Base-by-base conservation (phyloP, 306 rosid species). In the Fragaria nilgerrensis region DNA sequence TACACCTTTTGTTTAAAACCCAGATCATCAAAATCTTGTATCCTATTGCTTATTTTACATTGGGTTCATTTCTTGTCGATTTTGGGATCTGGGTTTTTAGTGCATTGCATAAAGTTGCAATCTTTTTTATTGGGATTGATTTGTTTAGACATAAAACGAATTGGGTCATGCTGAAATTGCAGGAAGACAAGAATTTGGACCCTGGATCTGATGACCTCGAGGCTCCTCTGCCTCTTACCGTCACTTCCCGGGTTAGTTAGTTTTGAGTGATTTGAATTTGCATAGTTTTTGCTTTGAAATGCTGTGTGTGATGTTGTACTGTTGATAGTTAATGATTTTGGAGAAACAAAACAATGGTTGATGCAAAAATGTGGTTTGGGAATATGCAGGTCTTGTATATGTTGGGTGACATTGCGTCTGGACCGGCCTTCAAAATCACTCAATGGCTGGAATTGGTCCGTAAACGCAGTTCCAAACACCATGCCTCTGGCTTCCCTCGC, bases 361-460 rank as follows among this genome's bases (percentile, higher is more conserved):
- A 44, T 61, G 70, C 7, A 44, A 7, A 7, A 75, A 41, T 50
- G 41, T 70, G 7, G 32, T 69, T 56, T 37, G 82, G 63, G n/a
- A 75, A 39, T 39, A 78, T 88, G 80, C 89, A 95, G 98, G 91
- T 71, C 29, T 84, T 90, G 87, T 91, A 88, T 80, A 88, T 92
- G 97, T 87, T 92, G 94, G 97, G 92, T 67, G 99, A 92, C 82
- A 84, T 92, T 44, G 52, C 97, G 53, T 67, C 97, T 19, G 98
- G 94, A 81, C 92, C 94, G 39, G 93, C 96, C 75, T 87, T 84
- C 82, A 87, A 84, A 75, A 87, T 95, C 90, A 86, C 92, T 63
- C 91, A 90, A 89, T 95, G 99, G 97, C 89, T 95, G 80, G 92
- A 90, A 70, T 83, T 89, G 90, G 94, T 95, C 63, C 99, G 99